Evolutionary conservation across 805 yeast species (phyloP), one percentile per base, ranked within the genome.

Genomic region (Wickerhamomyces hampshirensis): DNA sequence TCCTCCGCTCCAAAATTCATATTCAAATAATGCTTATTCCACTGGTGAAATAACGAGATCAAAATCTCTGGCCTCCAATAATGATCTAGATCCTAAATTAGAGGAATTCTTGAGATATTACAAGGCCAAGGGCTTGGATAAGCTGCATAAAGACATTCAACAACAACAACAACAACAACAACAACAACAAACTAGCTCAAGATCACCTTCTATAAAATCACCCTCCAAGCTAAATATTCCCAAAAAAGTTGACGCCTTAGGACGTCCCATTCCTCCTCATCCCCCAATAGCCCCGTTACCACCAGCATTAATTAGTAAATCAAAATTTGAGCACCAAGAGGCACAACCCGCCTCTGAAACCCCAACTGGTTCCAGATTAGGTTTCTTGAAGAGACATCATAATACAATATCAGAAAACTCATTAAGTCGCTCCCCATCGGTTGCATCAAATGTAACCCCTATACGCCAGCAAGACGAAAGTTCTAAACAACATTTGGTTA

Each of bases 241-340:
- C 5, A 31, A 15, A 19, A 56, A 51, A 29, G 53, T 61, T 23
- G 73, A 67, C 39, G 58, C 50, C 1, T 59, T 58, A 23, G 72
- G 71, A 1, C 65, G 72, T 44, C 69, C 68, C 6, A 56, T 75
- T 7, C 82, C 80, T 3, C 56, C 72, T 4, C 79, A 73, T 48
- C 80, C 80, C 2, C 53, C 51, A 17, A 50, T 39, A 32, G 67
- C 79, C 2, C 65, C 60, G 23, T 50, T 70, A 12, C 78, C 77
- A 5, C 65, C 80, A 3, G 77, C 77, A 1, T 56, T 75, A 8
- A 49, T 65, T 6, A 50, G 48, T 26, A 37, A 18, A 7, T 23
- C 42, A 1, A 34, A 34, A n/a, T 40, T 37, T 7, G 37, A 37
- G 9, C 29, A 23, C 11, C 30, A 30, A 26, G 18, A 14, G 7